These are phyloP conservation scores for Dissophora globulifera DNA, from an alignment of 192 early-diverging fungal species.

Conservation along the genomic window DNA sequence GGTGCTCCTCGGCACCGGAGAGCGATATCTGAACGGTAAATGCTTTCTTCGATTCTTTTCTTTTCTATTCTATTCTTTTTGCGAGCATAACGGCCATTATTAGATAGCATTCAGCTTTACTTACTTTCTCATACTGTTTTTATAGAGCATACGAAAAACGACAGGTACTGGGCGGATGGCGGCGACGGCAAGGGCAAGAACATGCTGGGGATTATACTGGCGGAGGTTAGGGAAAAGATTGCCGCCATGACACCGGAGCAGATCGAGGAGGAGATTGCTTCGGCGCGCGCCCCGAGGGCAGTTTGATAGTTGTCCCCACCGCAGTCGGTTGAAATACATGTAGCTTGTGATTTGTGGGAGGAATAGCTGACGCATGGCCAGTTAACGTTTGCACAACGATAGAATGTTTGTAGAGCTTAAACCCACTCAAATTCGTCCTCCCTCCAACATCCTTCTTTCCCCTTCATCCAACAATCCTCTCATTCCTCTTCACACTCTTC, in stretches of 20 bases:
- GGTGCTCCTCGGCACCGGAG: conserved; percentile 42
- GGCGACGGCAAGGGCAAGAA: conserved; percentile 46
- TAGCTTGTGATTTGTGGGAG: too few relatives aligned
- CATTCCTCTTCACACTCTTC: too few relatives aligned
- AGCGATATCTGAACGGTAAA: conserved; percentile 30
- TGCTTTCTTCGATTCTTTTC: too few relatives aligned
- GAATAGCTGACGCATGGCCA: too few relatives aligned
- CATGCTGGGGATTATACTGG: conserved; percentile 44
- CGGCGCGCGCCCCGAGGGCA: neutral
- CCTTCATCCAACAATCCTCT: neutral
- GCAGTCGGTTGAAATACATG: too few relatives aligned
- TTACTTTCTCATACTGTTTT: neutral
- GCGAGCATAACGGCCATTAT: too few relatives aligned
- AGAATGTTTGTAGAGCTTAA: too few relatives aligned
- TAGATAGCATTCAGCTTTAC: too few relatives aligned
- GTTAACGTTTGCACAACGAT: too few relatives aligned
- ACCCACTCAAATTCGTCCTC: too few relatives aligned
- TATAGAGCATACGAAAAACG: conserved; percentile 52
- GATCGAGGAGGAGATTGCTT: conserved; percentile 18
- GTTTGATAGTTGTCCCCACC: neutral
- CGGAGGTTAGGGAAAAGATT: conserved; percentile 30
- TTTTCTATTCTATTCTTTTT: too few relatives aligned
- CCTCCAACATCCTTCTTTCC: neutral
- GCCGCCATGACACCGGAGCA: conserved; percentile 22
- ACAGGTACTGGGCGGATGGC: conserved; percentile 58